Percentiles rank a stretch among this genome's conserved stretches.
Evolutionary conservation across 2,329 filamentous ascomycete species (phyloP).

Genomic region (Aspergillus eucalypticola): DNA sequence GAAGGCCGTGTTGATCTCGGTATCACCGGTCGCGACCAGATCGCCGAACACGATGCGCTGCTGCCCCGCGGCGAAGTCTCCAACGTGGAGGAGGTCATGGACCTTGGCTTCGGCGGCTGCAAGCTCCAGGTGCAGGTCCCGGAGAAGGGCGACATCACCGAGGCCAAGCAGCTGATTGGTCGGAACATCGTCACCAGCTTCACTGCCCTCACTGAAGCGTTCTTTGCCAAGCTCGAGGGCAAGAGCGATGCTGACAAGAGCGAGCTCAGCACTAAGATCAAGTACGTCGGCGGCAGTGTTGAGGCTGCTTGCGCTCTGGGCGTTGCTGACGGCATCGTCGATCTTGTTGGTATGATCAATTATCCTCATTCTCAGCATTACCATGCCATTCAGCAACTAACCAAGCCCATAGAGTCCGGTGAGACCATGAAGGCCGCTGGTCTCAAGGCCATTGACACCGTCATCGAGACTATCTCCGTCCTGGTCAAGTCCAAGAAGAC

Average conservation of each 20-base stretch:
- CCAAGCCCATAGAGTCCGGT: slow-evolving; percentile 70
- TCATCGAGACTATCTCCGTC: slow-evolving; percentile 82
- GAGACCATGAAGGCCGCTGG: slow-evolving; percentile 98
- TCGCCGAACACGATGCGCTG: slow-evolving; percentile 79
- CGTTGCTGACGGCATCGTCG: slow-evolving; percentile 94
- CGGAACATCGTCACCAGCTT: slow-evolving; percentile 97
- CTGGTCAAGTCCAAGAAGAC: slow-evolving; percentile 88
- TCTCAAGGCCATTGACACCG: slow-evolving; percentile 89
- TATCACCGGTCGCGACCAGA: slow-evolving; percentile 91
- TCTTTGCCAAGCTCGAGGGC: slow-evolving; percentile 77
- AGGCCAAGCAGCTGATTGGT: slow-evolving; percentile 77
- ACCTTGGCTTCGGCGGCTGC: slow-evolving; percentile 87
- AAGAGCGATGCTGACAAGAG: slow-evolving; percentile 26
- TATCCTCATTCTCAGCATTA: not conserved
- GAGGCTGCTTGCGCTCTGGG: slow-evolving; percentile 95
- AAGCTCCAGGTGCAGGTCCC: slow-evolving; percentile 97
- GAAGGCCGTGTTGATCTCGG: slow-evolving; percentile 91
- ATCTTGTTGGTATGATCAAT: slow-evolving; percentile 77
- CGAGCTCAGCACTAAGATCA: slow-evolving; percentile 74
- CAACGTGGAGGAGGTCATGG: slow-evolving; percentile 81
- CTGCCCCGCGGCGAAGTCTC: slow-evolving; percentile 41
- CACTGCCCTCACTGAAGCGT: slow-evolving; percentile 76
- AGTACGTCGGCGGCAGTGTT: slow-evolving; percentile 93
- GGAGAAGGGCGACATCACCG: slow-evolving; percentile 71
- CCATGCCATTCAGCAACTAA: not conserved